Evolutionary conservation across 2,329 filamentous ascomycete genomes (phyloP).

Genomic region (Trematosphaeria pertusa): DNA sequence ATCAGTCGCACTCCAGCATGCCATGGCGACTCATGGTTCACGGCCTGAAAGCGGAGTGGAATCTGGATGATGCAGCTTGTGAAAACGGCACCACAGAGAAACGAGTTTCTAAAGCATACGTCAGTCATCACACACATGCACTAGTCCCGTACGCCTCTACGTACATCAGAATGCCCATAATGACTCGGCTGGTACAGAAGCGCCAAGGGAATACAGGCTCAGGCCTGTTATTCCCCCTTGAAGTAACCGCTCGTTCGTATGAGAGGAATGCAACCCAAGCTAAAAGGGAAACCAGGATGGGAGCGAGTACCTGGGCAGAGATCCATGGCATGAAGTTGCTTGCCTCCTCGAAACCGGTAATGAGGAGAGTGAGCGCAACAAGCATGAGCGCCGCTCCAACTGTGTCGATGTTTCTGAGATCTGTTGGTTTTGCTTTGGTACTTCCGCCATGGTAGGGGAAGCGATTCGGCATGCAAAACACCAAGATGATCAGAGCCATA

Average conservation of each 20-base stretch:
- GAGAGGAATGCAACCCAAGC: conserved; percentile 7
- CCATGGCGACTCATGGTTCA: conserved; percentile 4
- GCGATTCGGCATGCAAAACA: conserved; percentile 9
- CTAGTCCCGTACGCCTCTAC: no score
- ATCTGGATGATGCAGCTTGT: conserved; percentile 15
- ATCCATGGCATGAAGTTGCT: conserved; percentile 8
- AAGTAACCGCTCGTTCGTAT: conserved; percentile 6
- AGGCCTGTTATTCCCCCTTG: neutral
- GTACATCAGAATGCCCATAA: conserved; percentile 14
- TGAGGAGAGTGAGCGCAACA: conserved; percentile 3
- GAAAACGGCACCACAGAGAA: conserved; percentile 11
- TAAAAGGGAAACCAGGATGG: neutral
- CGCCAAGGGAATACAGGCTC: conserved; percentile 19
- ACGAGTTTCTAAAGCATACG: conserved; percentile 5
- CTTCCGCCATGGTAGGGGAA: conserved; percentile 11
- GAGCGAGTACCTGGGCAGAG: conserved; percentile 3
- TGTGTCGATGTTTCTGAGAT: neutral
- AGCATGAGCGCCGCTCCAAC: conserved; percentile 9
- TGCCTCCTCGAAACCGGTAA: conserved; percentile 14
- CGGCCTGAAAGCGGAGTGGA: conserved; percentile 16
- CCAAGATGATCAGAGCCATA: conserved; percentile 1
- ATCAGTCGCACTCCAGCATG: conserved; percentile 13
- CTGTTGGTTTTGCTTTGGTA: neutral
- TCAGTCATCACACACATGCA: no score
- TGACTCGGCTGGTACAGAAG: conserved; percentile 3